These are phyloP conservation scores for Amanita molliuscula DNA, from an alignment of 768 basidiomycete genomes.

Conservation along the genomic window DNA sequence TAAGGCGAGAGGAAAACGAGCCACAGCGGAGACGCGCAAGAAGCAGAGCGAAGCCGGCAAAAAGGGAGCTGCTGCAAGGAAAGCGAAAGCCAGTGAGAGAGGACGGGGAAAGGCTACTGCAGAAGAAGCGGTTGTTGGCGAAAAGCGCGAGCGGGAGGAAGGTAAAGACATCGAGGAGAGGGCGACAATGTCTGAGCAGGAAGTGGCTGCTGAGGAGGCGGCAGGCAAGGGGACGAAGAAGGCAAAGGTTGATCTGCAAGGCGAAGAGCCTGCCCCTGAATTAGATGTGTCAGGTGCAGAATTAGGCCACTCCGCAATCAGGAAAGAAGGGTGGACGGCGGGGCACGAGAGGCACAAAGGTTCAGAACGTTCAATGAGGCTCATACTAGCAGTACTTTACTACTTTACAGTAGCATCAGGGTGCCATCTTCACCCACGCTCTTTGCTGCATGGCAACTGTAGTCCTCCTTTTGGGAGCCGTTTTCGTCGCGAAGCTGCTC, in stretches of 20 bases:
- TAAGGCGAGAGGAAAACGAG: not conserved
- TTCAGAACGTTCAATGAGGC: too few relatives aligned
- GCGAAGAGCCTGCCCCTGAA: not conserved
- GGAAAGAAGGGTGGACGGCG: not conserved
- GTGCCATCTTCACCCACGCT: too few relatives aligned
- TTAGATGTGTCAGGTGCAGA: not conserved
- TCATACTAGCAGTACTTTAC: too few relatives aligned
- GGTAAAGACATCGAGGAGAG: conserved; percentile 6
- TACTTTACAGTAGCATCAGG: too few relatives aligned
- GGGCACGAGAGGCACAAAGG: not conserved
- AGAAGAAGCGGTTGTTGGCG: conserved; percentile 11
- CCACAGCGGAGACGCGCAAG: not conserved
- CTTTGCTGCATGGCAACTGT: not conserved
- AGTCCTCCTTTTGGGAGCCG: not conserved
- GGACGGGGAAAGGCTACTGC: not conserved
- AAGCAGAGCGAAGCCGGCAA: not conserved
- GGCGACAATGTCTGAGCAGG: conserved; percentile 7
- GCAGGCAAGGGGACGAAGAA: conserved; percentile 16
- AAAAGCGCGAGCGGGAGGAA: conserved; percentile 12
- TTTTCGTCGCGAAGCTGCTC: not conserved
- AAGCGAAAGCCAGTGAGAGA: not conserved
- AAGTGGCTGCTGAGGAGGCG: conserved; percentile 10
- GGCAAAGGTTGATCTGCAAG: conserved; percentile 8
- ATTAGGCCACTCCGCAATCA: not conserved
- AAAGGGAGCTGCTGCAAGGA: not conserved